Evolutionary conservation across 495 filamentous ascomycete species (phyloP), one percentile per base, ranked within the genome.

Genomic region (Annulohypoxylon nitens): DNA sequence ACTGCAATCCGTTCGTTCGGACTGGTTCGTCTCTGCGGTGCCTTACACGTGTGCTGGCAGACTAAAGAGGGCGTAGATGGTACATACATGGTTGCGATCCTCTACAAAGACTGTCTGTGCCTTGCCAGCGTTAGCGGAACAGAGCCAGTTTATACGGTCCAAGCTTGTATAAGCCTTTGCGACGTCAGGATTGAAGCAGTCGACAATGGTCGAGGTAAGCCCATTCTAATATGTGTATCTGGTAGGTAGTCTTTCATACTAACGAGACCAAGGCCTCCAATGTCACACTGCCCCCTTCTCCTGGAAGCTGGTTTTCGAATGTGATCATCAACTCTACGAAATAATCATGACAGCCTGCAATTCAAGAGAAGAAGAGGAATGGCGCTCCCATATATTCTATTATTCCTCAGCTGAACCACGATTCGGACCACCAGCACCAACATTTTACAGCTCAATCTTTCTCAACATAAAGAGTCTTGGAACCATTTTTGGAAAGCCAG

Each of bases 251-350:
- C 51, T 8, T 20, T 26, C 10, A 57, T 62, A 37, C 57, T 64
- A 78, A 63, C 9, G 25, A 14, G 36, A 6, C 14, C 54, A 70
- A 97, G 95, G 95, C 2, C 80, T 97, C 6, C 92, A 92, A 81
- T 98, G 94, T 76, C 89, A 95, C 75, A 93, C 90, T 18, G 93
- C 92, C 20, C 89, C 90, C 11, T 93, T 93, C 78, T 94, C 94
- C 2, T 98, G 95, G 95, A 99, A 98, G 78, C 77, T 98, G n/a
- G 83, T 92, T 14, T 98, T 98, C 73, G 91, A 95, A 73, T 86
- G 88, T 47, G 86, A 91, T 50, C 86, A 93, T 68, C 89, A 91
- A 45, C 86, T 93, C 18, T 96, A 91, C 78, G 96, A 98, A 81
- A 76, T 97, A 34, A 90, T 97, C 20, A 84, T 97, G 75, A 97